phyloP scores from a whole-genome alignment of 2,329 filamentous ascomycete genomes.

The Rhinocladiella similis region DNA sequence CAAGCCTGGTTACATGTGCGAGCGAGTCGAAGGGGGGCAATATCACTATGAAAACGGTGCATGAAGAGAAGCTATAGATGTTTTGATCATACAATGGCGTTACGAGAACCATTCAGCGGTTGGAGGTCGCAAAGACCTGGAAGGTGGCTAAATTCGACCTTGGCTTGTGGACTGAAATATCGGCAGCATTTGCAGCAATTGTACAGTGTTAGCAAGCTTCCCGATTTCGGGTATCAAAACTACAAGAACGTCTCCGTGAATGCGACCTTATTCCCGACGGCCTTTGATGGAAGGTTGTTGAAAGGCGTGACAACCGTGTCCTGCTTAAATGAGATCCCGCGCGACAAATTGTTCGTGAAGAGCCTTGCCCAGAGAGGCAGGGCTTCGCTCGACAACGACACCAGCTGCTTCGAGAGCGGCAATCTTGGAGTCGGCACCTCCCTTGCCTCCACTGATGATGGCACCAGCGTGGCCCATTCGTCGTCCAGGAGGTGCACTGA shows the following conservation, averaged over 20 bases:
- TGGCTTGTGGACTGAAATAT: no score
- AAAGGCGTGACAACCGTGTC: background rate
- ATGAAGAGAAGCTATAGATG: background rate
- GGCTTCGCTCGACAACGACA: conserved; percentile 94
- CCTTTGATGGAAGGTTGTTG: background rate
- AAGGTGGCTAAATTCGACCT: background rate
- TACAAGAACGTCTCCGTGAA: conserved; percentile 6
- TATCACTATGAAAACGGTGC: conserved; percentile 57
- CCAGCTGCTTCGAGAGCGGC: conserved; percentile 87
- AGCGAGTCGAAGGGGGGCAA: conserved; percentile 79
- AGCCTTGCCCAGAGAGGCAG: conserved; percentile 87
- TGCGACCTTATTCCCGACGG: background rate
- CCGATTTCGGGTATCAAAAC: conserved; percentile 9
- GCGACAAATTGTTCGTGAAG: conserved; percentile 95
- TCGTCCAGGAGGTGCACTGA: conserved; percentile 91
- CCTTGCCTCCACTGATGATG: conserved; percentile 96
- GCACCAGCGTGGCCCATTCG: conserved; percentile 99
- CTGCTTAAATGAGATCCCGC: conserved; percentile 79
- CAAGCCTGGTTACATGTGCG: conserved; percentile 85
- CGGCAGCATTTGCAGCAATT: conserved; percentile 5
- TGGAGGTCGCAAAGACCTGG: background rate
- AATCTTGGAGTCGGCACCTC: conserved; percentile 98
- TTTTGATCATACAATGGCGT: background rate
- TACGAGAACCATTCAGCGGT: background rate
- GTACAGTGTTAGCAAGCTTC: conserved; percentile 18